A percentile compares a stretch with the other conserved stretches of the same genome.
These are phyloP conservation scores for Apiospora kogelbergensis DNA, from an alignment of 2,329 filamentous ascomycete genomes.

Conservation along the genomic window DNA sequence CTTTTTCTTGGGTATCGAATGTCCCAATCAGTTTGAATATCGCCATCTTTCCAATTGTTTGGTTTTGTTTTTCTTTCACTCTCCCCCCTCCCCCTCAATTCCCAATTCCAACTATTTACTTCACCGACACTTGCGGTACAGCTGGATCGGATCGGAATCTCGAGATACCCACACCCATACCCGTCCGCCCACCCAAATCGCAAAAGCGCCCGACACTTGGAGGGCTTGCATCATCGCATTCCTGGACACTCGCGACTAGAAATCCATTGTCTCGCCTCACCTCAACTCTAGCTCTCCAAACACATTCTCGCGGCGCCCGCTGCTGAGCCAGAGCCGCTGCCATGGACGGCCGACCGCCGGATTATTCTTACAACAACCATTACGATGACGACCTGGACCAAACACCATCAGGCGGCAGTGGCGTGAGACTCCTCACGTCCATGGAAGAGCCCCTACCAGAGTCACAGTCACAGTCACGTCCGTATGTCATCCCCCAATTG, in stretches of 20 bases:
- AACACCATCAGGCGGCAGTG: constrained; percentile 45
- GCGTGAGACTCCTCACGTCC: constrained; percentile 63
- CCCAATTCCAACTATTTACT: background rate
- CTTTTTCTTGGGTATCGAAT: background rate
- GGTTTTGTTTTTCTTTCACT: background rate
- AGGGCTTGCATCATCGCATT: background rate
- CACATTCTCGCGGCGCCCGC: background rate
- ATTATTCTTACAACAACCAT: constrained; percentile 19
- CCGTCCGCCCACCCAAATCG: background rate
- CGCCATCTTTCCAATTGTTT: background rate
- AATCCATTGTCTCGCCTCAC: background rate
- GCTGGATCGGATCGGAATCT: background rate
- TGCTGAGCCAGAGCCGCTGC: background rate
- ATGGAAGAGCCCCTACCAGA: constrained; percentile 54
- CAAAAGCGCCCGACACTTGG: background rate
- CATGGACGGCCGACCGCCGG: constrained; percentile 12
- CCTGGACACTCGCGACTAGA: background rate
- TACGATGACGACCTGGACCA: constrained; percentile 57
- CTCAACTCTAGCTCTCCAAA: background rate
- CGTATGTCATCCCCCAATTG: constrained; percentile 51
- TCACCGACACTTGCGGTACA: background rate
- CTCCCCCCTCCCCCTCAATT: background rate
- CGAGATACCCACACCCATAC: background rate
- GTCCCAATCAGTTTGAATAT: background rate
- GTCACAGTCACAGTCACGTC: constrained; percentile 41